A percentile compares a stretch with the other conserved stretches of the same genome.
Evolutionary conservation across 371 early-diverging fungal genomes (phyloP).

Genomic region (Mortierella sp.): DNA sequence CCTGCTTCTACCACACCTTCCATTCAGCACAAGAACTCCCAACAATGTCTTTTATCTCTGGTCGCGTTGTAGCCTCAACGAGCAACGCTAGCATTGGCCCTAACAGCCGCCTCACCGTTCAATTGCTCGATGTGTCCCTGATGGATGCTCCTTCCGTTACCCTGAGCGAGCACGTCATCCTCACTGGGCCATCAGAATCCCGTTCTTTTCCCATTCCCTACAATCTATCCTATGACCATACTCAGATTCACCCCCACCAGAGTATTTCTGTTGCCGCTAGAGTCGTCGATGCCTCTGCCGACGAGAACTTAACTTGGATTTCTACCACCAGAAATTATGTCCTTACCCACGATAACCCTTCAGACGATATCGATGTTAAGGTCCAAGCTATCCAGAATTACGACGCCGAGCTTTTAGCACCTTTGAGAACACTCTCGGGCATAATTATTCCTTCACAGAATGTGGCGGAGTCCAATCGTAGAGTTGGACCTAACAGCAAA

Average conservation of each 20-base stretch:
- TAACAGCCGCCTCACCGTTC: slow-evolving; percentile 23
- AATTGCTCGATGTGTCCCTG: slow-evolving; percentile 29
- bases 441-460: slow-evolving; percentile 3
- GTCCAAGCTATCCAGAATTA: slow-evolving; percentile 9
- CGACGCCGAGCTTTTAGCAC: neutral
- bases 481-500: slow-evolving; percentile 23
- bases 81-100: slow-evolving; percentile 5
- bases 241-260: slow-evolving; percentile 8
- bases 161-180: slow-evolving; percentile 18
- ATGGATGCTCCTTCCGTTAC: slow-evolving; percentile 36
- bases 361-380: slow-evolving; percentile 12
- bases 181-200: neutral
- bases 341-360: slow-evolving; percentile 14
- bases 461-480: neutral
- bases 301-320: slow-evolving; percentile 23
- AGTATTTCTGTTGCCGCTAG: slow-evolving; percentile 17
- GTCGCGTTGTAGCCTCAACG: slow-evolving; percentile 9
- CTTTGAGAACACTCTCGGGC: slow-evolving; percentile 13
- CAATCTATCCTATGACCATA: slow-evolving; percentile 14
- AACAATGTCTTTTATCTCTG: slow-evolving; percentile 23
- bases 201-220: slow-evolving; percentile 29
- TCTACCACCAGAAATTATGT: slow-evolving; percentile 21
- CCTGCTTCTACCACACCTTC: neutral
- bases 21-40: neutral
- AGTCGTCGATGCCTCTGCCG: slow-evolving; percentile 9